Evolutionary conservation across 2,329 filamentous ascomycete species (phyloP).

Genomic region (Leptographium flavum): DNA sequence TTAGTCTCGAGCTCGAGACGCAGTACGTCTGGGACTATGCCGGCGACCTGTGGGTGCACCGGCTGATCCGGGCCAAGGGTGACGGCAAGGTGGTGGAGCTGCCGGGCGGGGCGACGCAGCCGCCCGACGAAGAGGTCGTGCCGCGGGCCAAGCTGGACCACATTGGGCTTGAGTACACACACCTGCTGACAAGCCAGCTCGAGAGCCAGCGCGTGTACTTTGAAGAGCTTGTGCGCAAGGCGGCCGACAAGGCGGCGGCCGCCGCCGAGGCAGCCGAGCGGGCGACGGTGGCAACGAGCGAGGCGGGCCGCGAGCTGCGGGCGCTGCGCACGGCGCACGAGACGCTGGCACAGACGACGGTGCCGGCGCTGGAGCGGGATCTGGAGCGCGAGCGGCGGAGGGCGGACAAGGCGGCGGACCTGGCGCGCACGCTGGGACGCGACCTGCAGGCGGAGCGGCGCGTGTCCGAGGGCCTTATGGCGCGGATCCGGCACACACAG

Average conservation of each 20-base stretch:
- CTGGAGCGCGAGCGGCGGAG: slow-evolving; percentile 53
- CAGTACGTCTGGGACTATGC: slow-evolving; percentile 98
- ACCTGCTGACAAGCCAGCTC: slow-evolving; percentile 81
- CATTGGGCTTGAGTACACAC: slow-evolving; percentile 88
- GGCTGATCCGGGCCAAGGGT: slow-evolving; percentile 84
- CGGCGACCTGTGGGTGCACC: slow-evolving; percentile 89
- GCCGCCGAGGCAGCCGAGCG: slow-evolving; percentile 54
- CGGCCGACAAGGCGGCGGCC: slow-evolving; percentile 74
- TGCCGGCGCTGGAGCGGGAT: slow-evolving; percentile 60
- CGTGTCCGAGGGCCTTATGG: slow-evolving; percentile 66
- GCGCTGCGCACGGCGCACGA: slow-evolving; percentile 39
- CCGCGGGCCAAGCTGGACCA: slow-evolving; percentile 55
- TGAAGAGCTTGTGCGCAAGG: slow-evolving; percentile 79
- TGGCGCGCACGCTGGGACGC: slow-evolving; percentile 62
- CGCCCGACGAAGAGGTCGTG: slow-evolving; percentile 41
- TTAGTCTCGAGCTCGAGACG: slow-evolving; percentile 81
- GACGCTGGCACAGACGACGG: slow-evolving; percentile 35
- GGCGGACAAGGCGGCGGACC: slow-evolving; percentile 55
- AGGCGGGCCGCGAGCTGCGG: slow-evolving; percentile 34
- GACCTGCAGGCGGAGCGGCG: slow-evolving; percentile 77
- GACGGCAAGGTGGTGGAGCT: slow-evolving; percentile 87
- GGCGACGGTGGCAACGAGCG: slow-evolving; percentile 35
- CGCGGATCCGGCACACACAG: slow-evolving; percentile 64
- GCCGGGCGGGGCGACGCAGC: slow-evolving; percentile 30
- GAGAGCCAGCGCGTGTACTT: slow-evolving; percentile 90